phyloP scores from a whole-genome alignment of 345 rosid genomes.

The Salix udensis region DNA sequence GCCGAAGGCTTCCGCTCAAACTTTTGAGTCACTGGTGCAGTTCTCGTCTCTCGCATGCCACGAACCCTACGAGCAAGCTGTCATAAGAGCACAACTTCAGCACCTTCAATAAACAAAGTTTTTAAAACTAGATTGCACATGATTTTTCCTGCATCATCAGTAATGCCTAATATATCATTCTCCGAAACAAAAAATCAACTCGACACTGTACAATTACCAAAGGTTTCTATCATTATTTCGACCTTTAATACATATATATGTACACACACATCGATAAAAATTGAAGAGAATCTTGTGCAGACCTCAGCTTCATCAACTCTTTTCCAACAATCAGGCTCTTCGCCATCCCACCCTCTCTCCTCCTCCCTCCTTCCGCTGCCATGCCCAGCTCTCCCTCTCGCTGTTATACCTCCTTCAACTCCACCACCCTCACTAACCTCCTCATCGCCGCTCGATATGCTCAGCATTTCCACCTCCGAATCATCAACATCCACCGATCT shows the following conservation, averaged over 20 bases:
- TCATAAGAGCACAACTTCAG: conserved; percentile 20
- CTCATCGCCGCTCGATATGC: conserved; percentile 97
- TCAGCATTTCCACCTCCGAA: conserved; percentile 96
- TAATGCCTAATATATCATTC: not conserved
- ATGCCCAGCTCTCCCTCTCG: conserved; percentile 21
- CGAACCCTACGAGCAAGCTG: conserved; percentile 95
- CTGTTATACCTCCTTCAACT: conserved; percentile 20
- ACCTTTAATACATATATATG: not conserved
- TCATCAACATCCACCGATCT: conserved; percentile 66
- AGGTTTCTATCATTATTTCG: not conserved
- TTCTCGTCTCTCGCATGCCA: conserved; percentile 88
- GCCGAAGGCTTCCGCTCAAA: conserved; percentile 56
- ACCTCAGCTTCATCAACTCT: conserved; percentile 91
- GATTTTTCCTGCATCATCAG: not conserved
- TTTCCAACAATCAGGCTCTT: conserved; percentile 93
- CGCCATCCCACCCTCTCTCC: conserved; percentile 76
- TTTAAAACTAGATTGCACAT: not conserved
- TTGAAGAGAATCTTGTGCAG: not conserved
- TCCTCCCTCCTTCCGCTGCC: conserved; percentile 52
- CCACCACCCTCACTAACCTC: conserved; percentile 51
- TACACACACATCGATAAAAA: not conserved
- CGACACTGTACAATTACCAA: not conserved
- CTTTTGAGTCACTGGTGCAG: conserved; percentile 73
- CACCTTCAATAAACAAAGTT: not conserved
- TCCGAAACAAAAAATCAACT: not conserved